These are phyloP conservation scores for Amanita phalloides DNA, from an alignment of 768 basidiomycete species.

Conservation along the genomic window DNA sequence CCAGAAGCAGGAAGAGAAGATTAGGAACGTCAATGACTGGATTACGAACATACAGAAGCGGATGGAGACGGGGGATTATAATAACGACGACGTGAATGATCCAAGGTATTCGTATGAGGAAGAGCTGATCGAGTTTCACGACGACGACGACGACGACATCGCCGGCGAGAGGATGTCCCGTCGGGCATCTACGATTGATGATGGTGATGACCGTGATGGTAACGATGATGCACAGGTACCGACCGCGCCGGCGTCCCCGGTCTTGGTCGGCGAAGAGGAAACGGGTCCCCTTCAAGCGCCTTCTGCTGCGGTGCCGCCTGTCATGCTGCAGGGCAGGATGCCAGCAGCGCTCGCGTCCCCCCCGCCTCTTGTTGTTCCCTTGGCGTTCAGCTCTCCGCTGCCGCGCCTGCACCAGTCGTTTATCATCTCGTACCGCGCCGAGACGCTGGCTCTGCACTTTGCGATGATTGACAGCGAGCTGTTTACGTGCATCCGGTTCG, in stretches of 20 bases:
- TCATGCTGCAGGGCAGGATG: conserved; percentile 55
- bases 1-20: conserved; percentile 57
- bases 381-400: conserved; percentile 22
- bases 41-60: conserved; percentile 62
- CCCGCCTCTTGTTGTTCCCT: conserved; percentile 15
- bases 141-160: too few relatives aligned
- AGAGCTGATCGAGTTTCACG: conserved; percentile 17
- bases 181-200: conserved; percentile 10
- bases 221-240: neutral
- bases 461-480: conserved; percentile 84
- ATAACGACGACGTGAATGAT: conserved; percentile 38
- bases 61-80: conserved; percentile 50
- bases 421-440: conserved; percentile 52
- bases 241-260: neutral
- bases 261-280: neutral
- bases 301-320: conserved; percentile 43
- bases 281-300: conserved; percentile 15
- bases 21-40: conserved; percentile 76
- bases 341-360: conserved; percentile 16
- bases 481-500: conserved; percentile 76
- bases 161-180: conserved; percentile 10
- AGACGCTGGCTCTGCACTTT: conserved; percentile 64
- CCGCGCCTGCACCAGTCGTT: conserved; percentile 55
- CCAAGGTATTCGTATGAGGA: conserved; percentile 40
- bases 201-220: neutral